These are phyloP conservation scores for Westerdykella ornata DNA, from an alignment of 2,329 filamentous ascomycete genomes.

Conservation along the genomic window DNA sequence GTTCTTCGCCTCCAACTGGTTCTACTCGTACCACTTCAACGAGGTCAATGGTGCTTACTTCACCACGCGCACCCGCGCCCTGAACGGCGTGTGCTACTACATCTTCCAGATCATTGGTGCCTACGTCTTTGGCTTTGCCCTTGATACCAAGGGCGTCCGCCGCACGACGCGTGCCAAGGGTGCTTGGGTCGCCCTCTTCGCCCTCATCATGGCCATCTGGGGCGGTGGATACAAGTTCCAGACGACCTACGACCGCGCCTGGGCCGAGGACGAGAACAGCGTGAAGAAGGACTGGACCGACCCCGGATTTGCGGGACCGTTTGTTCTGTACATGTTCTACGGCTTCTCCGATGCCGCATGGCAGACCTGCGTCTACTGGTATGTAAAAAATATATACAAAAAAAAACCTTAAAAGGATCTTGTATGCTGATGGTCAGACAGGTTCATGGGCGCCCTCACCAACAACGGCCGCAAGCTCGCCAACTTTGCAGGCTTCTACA, in stretches of 20 bases:
- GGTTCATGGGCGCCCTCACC: constrained; percentile 86
- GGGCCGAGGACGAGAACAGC: constrained; percentile 19
- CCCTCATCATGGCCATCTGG: constrained; percentile 71
- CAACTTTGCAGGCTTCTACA: constrained; percentile 88
- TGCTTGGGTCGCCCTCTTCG: constrained; percentile 56
- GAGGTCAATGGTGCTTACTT: constrained; percentile 64
- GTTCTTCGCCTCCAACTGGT: constrained; percentile 75
- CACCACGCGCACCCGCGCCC: constrained; percentile 65
- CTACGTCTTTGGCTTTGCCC: constrained; percentile 61
- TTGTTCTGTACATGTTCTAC: constrained; percentile 88
- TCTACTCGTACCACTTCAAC: constrained; percentile 75
- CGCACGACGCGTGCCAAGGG: constrained; percentile 62
- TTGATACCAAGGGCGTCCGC: constrained; percentile 54
- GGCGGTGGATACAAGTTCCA: constrained; percentile 77
- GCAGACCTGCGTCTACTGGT: constrained; percentile 90
- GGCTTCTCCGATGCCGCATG: constrained; percentile 84
- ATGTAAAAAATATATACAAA: constrained; percentile 19
- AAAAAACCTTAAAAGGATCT: background rate
- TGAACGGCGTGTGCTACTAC: constrained; percentile 78
- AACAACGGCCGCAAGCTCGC: constrained; percentile 89
- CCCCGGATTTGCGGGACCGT: constrained; percentile 64
- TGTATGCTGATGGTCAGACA: constrained; percentile 27
- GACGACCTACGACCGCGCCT: constrained; percentile 49
- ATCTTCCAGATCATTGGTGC: constrained; percentile 71
- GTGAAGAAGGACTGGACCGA: constrained; percentile 59